Percentiles rank a stretch among this genome's conserved stretches.
phyloP scores from a whole-genome alignment of 495 filamentous ascomycete species.

The Astrothelium subdiscretum region DNA sequence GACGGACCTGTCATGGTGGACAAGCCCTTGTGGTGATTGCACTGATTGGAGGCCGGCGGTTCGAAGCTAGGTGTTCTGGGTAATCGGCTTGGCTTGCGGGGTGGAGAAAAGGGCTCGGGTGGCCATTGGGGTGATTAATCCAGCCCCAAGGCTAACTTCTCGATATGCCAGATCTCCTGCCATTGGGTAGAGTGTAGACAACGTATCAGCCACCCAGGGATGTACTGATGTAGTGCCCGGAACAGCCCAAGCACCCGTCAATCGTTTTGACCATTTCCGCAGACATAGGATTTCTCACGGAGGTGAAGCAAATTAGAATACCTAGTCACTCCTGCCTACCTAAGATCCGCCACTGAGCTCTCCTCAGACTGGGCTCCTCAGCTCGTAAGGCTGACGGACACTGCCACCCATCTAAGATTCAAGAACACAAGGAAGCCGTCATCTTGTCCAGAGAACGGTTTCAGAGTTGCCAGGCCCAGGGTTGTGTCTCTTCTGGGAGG shows the following conservation, averaged over 20 bases:
- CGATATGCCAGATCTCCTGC: slow-evolving; percentile 1
- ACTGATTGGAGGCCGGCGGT: too few species aligned
- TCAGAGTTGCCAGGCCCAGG: not conserved
- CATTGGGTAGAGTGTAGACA: not conserved
- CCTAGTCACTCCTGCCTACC: too few species aligned
- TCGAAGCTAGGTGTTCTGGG: not conserved
- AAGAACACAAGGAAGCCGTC: not conserved
- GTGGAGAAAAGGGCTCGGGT: not conserved
- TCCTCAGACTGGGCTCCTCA: too few species aligned
- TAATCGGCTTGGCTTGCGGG: not conserved
- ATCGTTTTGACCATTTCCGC: not conserved
- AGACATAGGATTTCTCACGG: too few species aligned
- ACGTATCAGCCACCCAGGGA: too few species aligned
- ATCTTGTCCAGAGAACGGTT: not conserved
- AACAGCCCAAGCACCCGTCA: not conserved
- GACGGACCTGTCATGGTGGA: not conserved
- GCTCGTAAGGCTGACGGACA: not conserved
- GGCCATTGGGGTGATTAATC: not conserved
- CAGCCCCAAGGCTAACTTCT: not conserved
- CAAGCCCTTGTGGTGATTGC: not conserved
- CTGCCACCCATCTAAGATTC: not conserved
- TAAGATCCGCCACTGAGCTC: too few species aligned
- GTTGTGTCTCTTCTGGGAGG: not conserved
- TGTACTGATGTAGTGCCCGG: too few species aligned
- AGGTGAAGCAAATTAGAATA: too few species aligned